Evolutionary conservation across 2,329 filamentous ascomycete species (phyloP), one percentile per base, ranked within the genome.

Genomic region (Colletotrichum graminicola): DNA sequence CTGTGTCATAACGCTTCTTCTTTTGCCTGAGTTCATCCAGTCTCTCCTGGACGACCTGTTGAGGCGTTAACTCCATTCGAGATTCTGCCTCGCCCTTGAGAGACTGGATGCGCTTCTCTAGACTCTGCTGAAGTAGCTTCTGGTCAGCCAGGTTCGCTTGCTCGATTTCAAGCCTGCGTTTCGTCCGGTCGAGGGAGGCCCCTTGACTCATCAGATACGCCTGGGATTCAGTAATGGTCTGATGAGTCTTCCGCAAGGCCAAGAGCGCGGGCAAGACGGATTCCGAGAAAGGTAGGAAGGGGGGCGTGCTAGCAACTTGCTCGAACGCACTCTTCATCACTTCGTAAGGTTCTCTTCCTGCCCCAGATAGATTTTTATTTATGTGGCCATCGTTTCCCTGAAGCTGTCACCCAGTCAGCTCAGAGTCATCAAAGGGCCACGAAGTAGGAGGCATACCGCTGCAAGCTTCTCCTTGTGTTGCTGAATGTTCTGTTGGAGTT

Each of bases 251-350:
- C 62, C 92, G 90, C 65, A 94, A 81, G 7, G 93, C 93, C 51
- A 96, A 79, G 5, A 97, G 84, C 8, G 91, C 89, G 4, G 93
- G 92, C 8, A 96, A 80, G 7, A 91, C 85, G 26, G 93, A 95
- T 61, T 87, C 88, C 12, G 89, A 83, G 32, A 86, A 84, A 3
- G 93, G 93, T 29, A 95, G 82, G 75, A 90, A 89, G 11, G 92
- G 91, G 62, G 90, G 86, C 18, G 87, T 85, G 54, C 87, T 82
- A 16, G 89, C 86, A 57, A 94, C 82, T 21, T 87, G 85, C 63
- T 89, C 86, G 76, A 94, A 94, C 3, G 92, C 92, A 61, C 85
- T 82, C 75, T 89, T 90, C 77, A 94, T 85, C 49, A 88, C 81
- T 47, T 82, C 79, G 64, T 83, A 75, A n/a, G 83, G 75, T n/a